phyloP scores from a whole-genome alignment of 202 grass and related monocot species.

The Carex arenaria region DNA sequence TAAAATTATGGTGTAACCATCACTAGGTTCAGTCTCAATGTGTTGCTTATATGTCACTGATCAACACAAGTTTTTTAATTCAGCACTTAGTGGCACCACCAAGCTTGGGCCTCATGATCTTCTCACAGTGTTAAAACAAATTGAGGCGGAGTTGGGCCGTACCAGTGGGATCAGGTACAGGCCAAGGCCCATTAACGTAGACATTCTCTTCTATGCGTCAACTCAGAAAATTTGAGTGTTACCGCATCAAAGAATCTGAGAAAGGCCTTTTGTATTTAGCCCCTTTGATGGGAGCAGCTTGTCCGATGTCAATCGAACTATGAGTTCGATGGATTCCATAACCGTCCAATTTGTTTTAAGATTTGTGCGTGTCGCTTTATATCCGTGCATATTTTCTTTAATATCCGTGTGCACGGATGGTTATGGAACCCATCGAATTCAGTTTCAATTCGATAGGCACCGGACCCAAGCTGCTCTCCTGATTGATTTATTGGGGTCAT shows the following conservation, averaged over 20 bases:
- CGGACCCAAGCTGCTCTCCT: too few relatives aligned
- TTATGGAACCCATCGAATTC: too few relatives aligned
- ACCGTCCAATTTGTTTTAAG: too few relatives aligned
- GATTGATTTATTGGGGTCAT: conserved; percentile 63
- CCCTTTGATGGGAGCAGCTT: too few relatives aligned
- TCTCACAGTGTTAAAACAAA: conserved; percentile 64
- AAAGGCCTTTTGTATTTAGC: conserved; percentile 87
- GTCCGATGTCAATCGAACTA: too few relatives aligned
- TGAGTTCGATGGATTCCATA: too few relatives aligned
- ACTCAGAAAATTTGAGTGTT: conserved; percentile 52
- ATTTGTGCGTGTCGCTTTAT: too few relatives aligned
- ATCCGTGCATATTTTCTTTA: too few relatives aligned
- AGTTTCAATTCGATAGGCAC: too few relatives aligned
- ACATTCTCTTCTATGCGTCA: conserved; percentile 84
- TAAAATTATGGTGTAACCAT: conserved; percentile 50
- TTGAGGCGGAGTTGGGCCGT: conserved; percentile 69
- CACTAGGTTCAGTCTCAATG: conserved; percentile 57
- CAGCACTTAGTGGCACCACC: conserved; percentile 68
- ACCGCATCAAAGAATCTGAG: conserved; percentile 80
- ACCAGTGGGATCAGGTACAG: conserved; percentile 60
- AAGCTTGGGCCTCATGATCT: conserved; percentile 65
- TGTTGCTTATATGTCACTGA: conserved; percentile 77
- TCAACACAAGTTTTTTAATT: conserved; percentile 79
- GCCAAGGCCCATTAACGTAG: conserved; percentile 75
- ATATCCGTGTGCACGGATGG: too few relatives aligned